These are phyloP conservation scores for Cucumis cinereus DNA, from an alignment of 306 rosid genomes.

Conservation along the genomic window DNA sequence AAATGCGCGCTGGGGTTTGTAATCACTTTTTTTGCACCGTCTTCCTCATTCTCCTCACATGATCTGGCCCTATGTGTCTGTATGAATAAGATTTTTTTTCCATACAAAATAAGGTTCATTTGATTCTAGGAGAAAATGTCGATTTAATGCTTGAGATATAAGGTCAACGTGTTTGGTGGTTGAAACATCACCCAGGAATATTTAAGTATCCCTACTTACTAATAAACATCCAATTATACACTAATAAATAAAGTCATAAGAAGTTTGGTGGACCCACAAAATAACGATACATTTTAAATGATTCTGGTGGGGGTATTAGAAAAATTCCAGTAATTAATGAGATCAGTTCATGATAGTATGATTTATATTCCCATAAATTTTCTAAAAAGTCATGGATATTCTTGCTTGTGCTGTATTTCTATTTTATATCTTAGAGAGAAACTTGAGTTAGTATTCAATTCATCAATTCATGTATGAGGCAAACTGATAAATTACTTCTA, in stretches of 20 bases:
- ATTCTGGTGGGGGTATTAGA: neutral
- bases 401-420: neutral
- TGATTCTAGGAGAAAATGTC: neutral
- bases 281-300: neutral
- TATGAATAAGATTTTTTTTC: neutral
- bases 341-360: neutral
- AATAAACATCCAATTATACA: neutral
- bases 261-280: neutral
- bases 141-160: neutral
- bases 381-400: neutral
- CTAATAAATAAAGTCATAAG: neutral
- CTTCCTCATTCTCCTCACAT: neutral
- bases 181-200: neutral
- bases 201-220: neutral
- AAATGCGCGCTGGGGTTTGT: slow-evolving; percentile 96
- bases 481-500: neutral
- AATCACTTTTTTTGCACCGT: neutral
- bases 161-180: neutral
- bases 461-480: neutral
- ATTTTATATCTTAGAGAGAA: neutral
- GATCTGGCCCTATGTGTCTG: neutral
- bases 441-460: neutral
- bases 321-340: neutral
- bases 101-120: neutral
- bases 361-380: neutral